Percentiles rank a stretch among this genome's conserved stretches.
phyloP scores from a whole-genome alignment of 805 yeast species.

The Metschnikowia cerradonensis region DNA sequence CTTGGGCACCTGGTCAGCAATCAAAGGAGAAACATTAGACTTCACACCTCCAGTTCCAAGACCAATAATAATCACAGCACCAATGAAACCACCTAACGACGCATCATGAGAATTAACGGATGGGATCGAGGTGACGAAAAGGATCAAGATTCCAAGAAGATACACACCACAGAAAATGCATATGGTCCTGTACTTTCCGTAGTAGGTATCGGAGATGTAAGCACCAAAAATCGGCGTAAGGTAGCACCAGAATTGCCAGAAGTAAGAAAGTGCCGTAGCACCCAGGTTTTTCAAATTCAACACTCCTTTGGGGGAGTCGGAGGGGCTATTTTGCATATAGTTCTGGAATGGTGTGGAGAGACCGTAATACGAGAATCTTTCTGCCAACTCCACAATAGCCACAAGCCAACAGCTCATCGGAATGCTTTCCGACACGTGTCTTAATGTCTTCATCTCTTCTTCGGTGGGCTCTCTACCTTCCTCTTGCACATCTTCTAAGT shows the following conservation, averaged over 20 bases:
- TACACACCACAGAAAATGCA: conserved; percentile 56
- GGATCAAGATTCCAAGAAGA: conserved; percentile 55
- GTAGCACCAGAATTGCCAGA: conserved; percentile 17
- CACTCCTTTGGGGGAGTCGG: conserved; percentile 11
- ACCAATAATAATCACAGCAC: conserved; percentile 58
- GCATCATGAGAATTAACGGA: conserved; percentile 43
- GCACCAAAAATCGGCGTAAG: conserved; percentile 14
- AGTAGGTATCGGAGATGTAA: conserved; percentile 62
- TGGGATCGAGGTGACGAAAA: conserved; percentile 68
- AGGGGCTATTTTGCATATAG: conserved; percentile 13
- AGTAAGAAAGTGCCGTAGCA: conserved; percentile 14
- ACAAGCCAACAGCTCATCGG: conserved; percentile 16
- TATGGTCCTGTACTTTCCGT: conserved; percentile 70
- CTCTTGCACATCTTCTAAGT: conserved; percentile 5
- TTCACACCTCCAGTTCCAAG: conserved; percentile 80
- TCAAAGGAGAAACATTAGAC: conserved; percentile 67
- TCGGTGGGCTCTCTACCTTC: conserved; percentile 39
- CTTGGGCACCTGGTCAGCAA: conserved; percentile 51
- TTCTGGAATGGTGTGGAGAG: conserved; percentile 17
- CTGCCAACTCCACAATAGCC: conserved; percentile 14
- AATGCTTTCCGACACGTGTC: conserved; percentile 40
- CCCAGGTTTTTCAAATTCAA: conserved; percentile 8
- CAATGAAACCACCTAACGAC: conserved; percentile 59
- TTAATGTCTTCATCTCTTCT: conserved; percentile 47
- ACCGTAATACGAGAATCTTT: conserved; percentile 15